Evolutionary conservation across 306 rosid genomes (phyloP).

Genomic region (Pyrus pyrifolia): DNA sequence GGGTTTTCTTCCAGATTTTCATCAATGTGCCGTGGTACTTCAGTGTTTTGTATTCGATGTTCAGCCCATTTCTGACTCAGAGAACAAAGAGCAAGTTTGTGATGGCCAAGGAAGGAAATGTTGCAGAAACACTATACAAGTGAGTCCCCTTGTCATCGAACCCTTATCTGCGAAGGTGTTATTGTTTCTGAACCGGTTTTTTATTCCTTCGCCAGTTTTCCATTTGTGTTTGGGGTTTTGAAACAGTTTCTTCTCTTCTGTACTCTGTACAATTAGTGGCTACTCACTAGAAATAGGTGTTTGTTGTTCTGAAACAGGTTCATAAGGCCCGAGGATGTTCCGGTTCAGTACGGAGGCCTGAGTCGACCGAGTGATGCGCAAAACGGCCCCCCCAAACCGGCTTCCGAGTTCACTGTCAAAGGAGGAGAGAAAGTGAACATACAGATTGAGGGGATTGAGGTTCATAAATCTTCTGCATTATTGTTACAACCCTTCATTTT

Average conservation of each 20-base stretch:
- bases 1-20: constrained; percentile 51
- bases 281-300: neutral
- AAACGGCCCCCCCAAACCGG: constrained; percentile 84
- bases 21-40: constrained; percentile 99
- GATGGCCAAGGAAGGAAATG: constrained; percentile 90
- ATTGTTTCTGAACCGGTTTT: neutral
- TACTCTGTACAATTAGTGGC: neutral
- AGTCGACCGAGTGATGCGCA: constrained; percentile 55
- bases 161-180: neutral
- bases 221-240: neutral
- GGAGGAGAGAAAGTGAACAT: constrained; percentile 98
- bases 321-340: constrained; percentile 87
- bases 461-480: neutral
- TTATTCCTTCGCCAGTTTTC: neutral
- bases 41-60: constrained; percentile 80
- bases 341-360: constrained; percentile 93
- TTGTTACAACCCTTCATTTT: neutral
- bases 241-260: neutral
- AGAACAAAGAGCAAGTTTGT: constrained; percentile 95
- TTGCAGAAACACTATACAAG: constrained; percentile 90
- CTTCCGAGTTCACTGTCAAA: constrained; percentile 85
- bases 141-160: constrained; percentile 19
- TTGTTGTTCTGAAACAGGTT: constrained; percentile 40
- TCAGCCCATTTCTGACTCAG: constrained; percentile 91
- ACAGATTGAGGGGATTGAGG: constrained; percentile 98